phyloP scores from a whole-genome alignment of 768 basidiomycete species.

The Boletus rubescentipes region DNA sequence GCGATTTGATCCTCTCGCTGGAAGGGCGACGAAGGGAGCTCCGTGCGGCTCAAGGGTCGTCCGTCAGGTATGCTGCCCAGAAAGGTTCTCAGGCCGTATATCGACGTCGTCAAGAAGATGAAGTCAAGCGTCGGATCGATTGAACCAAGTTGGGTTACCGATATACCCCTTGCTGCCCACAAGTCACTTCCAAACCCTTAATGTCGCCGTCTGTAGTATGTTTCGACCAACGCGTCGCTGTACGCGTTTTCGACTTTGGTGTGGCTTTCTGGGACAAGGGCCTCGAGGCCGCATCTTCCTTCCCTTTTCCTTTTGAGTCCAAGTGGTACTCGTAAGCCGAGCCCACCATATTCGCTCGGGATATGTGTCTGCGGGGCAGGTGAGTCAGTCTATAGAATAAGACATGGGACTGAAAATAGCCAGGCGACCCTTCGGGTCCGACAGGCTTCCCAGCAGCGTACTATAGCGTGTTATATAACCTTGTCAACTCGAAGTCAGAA shows the following conservation, averaged over 20 bases:
- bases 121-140: slow-evolving; percentile 89
- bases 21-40: slow-evolving; percentile 32
- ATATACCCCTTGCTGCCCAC: slow-evolving; percentile 79
- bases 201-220: slow-evolving; percentile 27
- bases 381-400: too few species aligned
- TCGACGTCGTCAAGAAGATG: slow-evolving; percentile 46
- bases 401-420: too few species aligned
- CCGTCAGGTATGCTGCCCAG: slow-evolving; percentile 15
- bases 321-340: slow-evolving; percentile 49
- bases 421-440: too few species aligned
- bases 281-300: slow-evolving; percentile 4
- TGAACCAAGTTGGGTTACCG: slow-evolving; percentile 92
- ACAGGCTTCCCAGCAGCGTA: too few species aligned
- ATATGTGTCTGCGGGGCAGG: too few species aligned
- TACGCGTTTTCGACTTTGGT: slow-evolving; percentile 15
- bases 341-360: slow-evolving; percentile 66
- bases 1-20: slow-evolving; percentile 30
- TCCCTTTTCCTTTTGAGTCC: slow-evolving; percentile 16
- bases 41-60: slow-evolving; percentile 10
- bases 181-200: slow-evolving; percentile 6
- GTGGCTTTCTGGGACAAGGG: slow-evolving; percentile 2
- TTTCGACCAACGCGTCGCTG: slow-evolving; percentile 15
- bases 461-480: too few species aligned
- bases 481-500: too few species aligned
- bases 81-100: slow-evolving; percentile 4